These are phyloP conservation scores for Monosporascus cannonballus DNA, from an alignment of 2,329 filamentous ascomycete genomes.

Conservation along the genomic window DNA sequence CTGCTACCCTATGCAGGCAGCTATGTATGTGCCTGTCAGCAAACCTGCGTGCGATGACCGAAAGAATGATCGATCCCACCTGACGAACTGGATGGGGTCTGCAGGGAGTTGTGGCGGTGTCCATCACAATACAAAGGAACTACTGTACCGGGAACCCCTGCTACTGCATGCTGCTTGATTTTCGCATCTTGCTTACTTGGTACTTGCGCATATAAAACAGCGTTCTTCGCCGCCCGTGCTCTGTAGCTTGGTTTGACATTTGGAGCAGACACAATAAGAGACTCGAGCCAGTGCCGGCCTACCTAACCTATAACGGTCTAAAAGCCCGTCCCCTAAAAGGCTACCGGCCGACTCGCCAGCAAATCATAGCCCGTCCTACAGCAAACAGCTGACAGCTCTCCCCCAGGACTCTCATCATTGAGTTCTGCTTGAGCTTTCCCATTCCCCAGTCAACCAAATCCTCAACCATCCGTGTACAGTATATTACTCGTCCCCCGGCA, in stretches of 20 bases:
- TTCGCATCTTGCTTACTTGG: neutral
- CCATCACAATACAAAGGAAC: neutral
- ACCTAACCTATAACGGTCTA: neutral
- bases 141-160: neutral
- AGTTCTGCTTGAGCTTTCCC: neutral
- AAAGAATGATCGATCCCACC: neutral
- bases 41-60: no score
- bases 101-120: neutral
- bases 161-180: neutral
- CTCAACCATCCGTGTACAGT: no score
- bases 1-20: no score
- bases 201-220: neutral
- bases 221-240: neutral
- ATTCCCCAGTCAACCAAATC: no score
- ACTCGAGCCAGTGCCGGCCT: neutral
- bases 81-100: neutral
- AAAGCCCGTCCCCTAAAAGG: neutral
- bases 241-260: neutral
- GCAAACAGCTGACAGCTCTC: neutral
- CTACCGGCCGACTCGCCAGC: neutral
- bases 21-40: no score
- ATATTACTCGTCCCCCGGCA: no score
- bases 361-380: neutral
- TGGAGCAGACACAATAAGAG: neutral
- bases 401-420: neutral